A percentile compares a stretch with the other conserved stretches of the same genome.
These are phyloP conservation scores for Wilcoxina mikolae DNA, from an alignment of 495 filamentous ascomycete species.

Conservation along the genomic window DNA sequence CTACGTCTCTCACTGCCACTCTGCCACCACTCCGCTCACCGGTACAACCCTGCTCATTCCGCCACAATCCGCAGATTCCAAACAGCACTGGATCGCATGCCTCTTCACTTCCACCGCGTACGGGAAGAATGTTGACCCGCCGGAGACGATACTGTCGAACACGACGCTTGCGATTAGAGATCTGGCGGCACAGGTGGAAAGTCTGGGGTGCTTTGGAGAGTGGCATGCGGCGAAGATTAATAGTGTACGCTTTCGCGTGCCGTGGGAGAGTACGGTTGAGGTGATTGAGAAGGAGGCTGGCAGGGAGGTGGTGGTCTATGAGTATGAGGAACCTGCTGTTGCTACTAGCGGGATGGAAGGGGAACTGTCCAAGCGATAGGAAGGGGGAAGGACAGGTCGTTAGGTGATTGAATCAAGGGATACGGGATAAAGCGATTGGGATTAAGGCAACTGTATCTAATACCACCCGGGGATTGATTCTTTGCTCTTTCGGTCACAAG, in stretches of 20 bases:
- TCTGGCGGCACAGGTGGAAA: not conserved
- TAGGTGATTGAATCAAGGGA: too few relatives aligned
- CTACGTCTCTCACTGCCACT: not conserved
- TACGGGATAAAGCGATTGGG: too few relatives aligned
- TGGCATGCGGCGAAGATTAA: slow-evolving; percentile 6
- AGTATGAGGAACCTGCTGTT: not conserved
- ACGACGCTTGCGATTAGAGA: not conserved
- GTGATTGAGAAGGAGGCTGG: not conserved
- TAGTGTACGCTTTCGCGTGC: not conserved
- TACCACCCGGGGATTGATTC: too few relatives aligned
- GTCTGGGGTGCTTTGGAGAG: not conserved
- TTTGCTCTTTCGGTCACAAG: too few relatives aligned
- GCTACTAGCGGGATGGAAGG: not conserved
- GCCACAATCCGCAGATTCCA: not conserved
- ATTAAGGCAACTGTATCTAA: too few relatives aligned
- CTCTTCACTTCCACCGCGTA: not conserved
- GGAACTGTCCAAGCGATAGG: not conserved
- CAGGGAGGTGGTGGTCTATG: not conserved
- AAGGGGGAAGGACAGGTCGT: not conserved
- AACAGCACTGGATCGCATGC: slow-evolving; percentile 1
- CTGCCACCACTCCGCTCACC: not conserved
- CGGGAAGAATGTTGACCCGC: slow-evolving; percentile 1
- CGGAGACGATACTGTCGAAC: not conserved
- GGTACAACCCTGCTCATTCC: not conserved
- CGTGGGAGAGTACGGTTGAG: not conserved